Evolutionary conservation across 805 yeast species (phyloP).

Genomic region (Starmera dryadoides): DNA sequence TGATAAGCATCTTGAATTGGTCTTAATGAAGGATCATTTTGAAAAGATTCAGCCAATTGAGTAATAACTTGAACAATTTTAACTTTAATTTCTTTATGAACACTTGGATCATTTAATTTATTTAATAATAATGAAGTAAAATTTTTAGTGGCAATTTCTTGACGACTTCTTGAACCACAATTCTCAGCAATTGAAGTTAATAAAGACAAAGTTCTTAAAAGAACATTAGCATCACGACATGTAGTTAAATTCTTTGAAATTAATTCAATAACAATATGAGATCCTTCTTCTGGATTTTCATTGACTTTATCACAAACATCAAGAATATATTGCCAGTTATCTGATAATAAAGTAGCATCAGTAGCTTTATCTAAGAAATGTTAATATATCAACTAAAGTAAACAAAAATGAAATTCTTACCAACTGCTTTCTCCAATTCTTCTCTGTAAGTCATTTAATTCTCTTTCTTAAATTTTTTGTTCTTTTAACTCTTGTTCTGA

Average conservation of each 20-base stretch:
- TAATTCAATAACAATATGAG: constrained; percentile 34
- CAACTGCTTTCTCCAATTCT: background rate
- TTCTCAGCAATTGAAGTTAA: constrained; percentile 64
- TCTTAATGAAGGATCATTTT: constrained; percentile 66
- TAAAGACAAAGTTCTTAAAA: constrained; percentile 48
- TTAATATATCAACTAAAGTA: background rate
- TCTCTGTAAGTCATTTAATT: too few relatives aligned
- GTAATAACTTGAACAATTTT: constrained; percentile 59
- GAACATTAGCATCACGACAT: constrained; percentile 52
- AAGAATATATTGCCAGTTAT: constrained; percentile 60
- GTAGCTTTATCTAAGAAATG: constrained; percentile 42
- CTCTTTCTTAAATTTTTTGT: too few relatives aligned
- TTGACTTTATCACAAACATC: constrained; percentile 63
- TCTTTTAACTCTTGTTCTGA: too few relatives aligned
- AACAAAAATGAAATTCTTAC: background rate
- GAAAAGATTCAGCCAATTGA: constrained; percentile 59
- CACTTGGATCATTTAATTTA: constrained; percentile 43
- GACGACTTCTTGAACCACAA: constrained; percentile 65
- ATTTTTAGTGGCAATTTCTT: constrained; percentile 49
- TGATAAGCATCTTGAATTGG: constrained; percentile 59
- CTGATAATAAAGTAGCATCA: constrained; percentile 51
- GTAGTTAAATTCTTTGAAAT: constrained; percentile 41
- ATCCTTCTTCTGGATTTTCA: constrained; percentile 51
- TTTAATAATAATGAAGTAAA: constrained; percentile 42
- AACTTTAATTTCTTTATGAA: constrained; percentile 62